phyloP scores from a whole-genome alignment of 495 filamentous ascomycete species.

The Glarea lozoyensis region DNA sequence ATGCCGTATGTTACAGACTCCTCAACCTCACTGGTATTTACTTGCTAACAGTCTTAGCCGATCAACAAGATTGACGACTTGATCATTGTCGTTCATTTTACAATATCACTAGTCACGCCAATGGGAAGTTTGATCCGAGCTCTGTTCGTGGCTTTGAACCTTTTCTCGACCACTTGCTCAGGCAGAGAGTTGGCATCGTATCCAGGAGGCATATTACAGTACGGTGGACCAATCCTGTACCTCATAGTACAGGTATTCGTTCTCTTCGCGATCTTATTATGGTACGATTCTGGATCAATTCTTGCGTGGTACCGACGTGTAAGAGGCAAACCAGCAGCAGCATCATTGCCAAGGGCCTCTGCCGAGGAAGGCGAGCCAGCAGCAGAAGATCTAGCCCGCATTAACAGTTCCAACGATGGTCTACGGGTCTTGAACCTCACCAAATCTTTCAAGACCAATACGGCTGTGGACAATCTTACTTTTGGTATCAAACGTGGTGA shows the following conservation, averaged over 20 bases:
- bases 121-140: conserved; percentile 58
- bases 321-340: conserved; percentile 20
- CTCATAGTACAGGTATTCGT: conserved; percentile 58
- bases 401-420: conserved; percentile 31
- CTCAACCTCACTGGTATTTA: neutral
- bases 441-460: conserved; percentile 61
- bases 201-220: conserved; percentile 61
- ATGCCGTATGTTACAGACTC: conserved; percentile 26
- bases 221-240: conserved; percentile 72
- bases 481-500: conserved; percentile 71
- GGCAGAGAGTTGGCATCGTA: conserved; percentile 52
- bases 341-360: conserved; percentile 18
- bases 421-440: conserved; percentile 67
- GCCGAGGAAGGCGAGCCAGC: too few species aligned
- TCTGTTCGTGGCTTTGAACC: conserved; percentile 65
- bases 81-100: conserved; percentile 56
- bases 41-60: conserved; percentile 19
- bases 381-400: conserved; percentile 33
- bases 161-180: conserved; percentile 65
- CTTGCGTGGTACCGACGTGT: conserved; percentile 37
- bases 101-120: conserved; percentile 58
- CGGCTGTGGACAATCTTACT: conserved; percentile 72
- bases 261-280: conserved; percentile 59
- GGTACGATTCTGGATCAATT: conserved; percentile 52
- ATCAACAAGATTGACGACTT: conserved; percentile 48